Evolutionary conservation across 768 basidiomycete genomes (phyloP), one percentile per base, ranked within the genome.

Genomic region (Coprinopsis strossmayeri): DNA sequence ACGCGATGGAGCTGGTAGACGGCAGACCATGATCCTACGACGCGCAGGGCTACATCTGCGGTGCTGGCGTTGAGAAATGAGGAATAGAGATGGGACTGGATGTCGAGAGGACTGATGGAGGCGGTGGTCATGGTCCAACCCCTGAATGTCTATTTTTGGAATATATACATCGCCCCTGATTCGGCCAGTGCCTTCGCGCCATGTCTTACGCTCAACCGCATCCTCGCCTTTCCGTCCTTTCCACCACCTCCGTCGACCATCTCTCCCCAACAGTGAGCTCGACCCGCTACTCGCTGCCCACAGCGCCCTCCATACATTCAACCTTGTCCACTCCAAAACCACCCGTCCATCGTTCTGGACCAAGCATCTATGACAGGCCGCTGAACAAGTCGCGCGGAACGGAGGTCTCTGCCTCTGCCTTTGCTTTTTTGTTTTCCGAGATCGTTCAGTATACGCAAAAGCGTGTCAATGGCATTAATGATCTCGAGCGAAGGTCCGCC

Each of bases 401-500:
- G 21, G 95, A 98, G 62, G 90, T 95, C 45, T 87, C 88, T 13
- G 73, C 82, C 3, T 76, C 84, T 2, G 87, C 92, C 0, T 93
- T 91, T 62, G 76, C 87, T 0, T 98, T 96, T 62, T 74, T 98
- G 49, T 93, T 97, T 66, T 87, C 88, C 3, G 94, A 98, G 68
- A 73, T 93, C 11, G 85, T 99, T 1, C 87, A 93, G 64, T 98
- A 98, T 67, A 95, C 91, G 1, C 96, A 98, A 69, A 93, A 91
- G 60, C 81, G 92, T 45, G 95, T 97, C 45, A 81, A 79, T 57
- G 95, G 94, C 5, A 93, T 99, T 54, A 87, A 90, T 63, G 96
- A 98, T 65, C 75, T 99, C 53, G 96, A 99, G 67, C 79, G 87
- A 57, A 83, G 90, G 94, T 92, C 46, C 49, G 78, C 62, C 35